A percentile compares a stretch with the other conserved stretches of the same genome.
Evolutionary conservation across 2,329 filamentous ascomycete species (phyloP).

Genomic region (Falciphora oryzae): DNA sequence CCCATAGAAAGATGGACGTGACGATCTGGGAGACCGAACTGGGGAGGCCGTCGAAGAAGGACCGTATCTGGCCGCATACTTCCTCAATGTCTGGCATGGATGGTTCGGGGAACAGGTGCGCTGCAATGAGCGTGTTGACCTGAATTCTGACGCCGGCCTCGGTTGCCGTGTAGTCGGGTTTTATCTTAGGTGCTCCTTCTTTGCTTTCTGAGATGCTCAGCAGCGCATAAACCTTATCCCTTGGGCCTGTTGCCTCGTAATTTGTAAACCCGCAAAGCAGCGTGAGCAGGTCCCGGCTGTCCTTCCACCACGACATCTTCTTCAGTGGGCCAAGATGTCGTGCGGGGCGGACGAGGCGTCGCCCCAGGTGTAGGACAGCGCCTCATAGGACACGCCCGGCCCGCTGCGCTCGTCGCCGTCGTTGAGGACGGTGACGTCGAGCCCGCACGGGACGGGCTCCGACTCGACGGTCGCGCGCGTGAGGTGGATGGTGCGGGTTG

Average conservation of each 20-base stretch:
- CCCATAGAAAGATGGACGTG: not conserved
- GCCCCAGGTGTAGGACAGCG: conserved; percentile 3
- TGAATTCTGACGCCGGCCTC: not conserved
- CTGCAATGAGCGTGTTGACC: not conserved
- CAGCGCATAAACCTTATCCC: conserved; percentile 1
- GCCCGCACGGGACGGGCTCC: not conserved
- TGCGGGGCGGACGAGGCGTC: no score
- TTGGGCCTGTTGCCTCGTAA: not conserved
- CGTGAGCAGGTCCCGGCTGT: not conserved
- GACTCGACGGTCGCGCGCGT: no score
- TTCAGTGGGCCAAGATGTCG: not conserved
- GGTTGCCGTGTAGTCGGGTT: not conserved
- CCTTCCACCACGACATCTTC: not conserved
- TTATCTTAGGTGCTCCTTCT: not conserved
- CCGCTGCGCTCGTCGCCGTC: not conserved
- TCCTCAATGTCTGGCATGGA: not conserved
- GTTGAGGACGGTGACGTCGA: not conserved
- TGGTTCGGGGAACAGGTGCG: not conserved
- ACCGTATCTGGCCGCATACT: not conserved
- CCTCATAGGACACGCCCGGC: not conserved
- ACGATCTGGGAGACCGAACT: not conserved
- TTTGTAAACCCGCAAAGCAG: not conserved
- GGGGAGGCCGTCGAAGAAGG: not conserved
- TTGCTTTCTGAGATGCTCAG: not conserved
- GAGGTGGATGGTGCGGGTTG: not conserved